Evolutionary conservation across 1,284 basidiomycete species (phyloP), one percentile per base, ranked within the genome.

Genomic region (Trametes pubescens): DNA sequence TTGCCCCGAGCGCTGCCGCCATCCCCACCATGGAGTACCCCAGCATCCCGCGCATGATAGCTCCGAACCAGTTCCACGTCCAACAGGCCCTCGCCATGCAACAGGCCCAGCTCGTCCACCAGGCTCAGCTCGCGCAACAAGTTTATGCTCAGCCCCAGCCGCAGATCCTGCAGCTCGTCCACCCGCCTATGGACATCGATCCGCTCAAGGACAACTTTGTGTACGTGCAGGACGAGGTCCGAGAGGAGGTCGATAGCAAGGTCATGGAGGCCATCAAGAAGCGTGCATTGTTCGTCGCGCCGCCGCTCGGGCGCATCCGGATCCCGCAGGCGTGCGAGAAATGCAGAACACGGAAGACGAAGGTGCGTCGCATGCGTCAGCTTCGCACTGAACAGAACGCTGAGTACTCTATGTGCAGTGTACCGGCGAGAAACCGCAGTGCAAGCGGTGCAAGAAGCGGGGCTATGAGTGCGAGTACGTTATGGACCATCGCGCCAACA

Each of bases 271-370:
- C 22, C 22, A 61, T 60, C 34, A 57, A 44, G 43, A 54, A 55
- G 22, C 62, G 61, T 1, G 53, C 44, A 24, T 34, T 64, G 57
- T 67, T 59, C 52, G 49, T 53, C 16, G 59, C 66, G 18, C 52
- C 48, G 14, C 44, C 56, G 24, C 24, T 26, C 9, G 32, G 21
- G 0, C 53, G 65, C 14, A 13, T 61, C 14, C 61, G 70, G 22
- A 65, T 65, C 5, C 40, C 68, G 4, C 70, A 69, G 57, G 70
- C 70, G 26, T 71, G 70, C 57, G 68, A 71, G 52, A 7, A 61
- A 51, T 71, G 70, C 59, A 57, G 70, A 35, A 61, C 56, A 38
- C 55, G 66, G 53, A 71, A 71, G 62, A 65, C 57, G 11, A 71
- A 68, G 68, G 70, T 71, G 37, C 10, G 64, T 37, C 4, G 2